A percentile compares a stretch with the other conserved stretches of the same genome.
Conservation (phyloP, 306 rosid genomes). For the Boehmeria nivea region DNA sequence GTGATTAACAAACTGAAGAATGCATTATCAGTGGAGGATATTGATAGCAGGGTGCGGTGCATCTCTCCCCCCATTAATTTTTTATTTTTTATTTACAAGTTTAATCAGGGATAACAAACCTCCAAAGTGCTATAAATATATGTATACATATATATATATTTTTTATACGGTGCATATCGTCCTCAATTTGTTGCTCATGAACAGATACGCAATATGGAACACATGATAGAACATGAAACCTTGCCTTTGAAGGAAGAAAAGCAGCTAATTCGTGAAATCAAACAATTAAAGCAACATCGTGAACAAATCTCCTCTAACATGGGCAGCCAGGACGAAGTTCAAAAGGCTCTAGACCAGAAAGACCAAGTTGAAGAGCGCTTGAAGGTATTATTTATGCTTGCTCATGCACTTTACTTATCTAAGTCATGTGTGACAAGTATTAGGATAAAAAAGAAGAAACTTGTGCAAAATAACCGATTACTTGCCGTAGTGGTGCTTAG, state of each 20-base stretch:
- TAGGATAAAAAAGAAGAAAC: no score
- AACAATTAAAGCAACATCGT: constrained; percentile 66
- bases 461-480: no score
- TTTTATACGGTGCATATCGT: constrained; percentile 6
- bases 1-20: constrained; percentile 53
- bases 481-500: no score
- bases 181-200: constrained; percentile 17
- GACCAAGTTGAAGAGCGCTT: constrained; percentile 55
- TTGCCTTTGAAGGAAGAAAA: constrained; percentile 75
- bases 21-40: constrained; percentile 62
- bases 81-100: neutral
- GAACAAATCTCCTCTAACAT: constrained; percentile 51
- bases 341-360: constrained; percentile 46
- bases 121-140: neutral
- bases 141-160: constrained; percentile 2
- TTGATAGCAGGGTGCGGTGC: constrained; percentile 52
- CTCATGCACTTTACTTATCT: constrained; percentile 1
- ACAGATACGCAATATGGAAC: constrained; percentile 71
- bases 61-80: neutral
- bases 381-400: constrained; percentile 42
- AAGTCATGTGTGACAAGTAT: no score
- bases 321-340: constrained; percentile 58
- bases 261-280: constrained; percentile 64
- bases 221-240: constrained; percentile 73
- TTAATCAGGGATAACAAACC: neutral